These are phyloP conservation scores for Bathelium albidoporum DNA, from an alignment of 495 filamentous ascomycete species.

Conservation along the genomic window DNA sequence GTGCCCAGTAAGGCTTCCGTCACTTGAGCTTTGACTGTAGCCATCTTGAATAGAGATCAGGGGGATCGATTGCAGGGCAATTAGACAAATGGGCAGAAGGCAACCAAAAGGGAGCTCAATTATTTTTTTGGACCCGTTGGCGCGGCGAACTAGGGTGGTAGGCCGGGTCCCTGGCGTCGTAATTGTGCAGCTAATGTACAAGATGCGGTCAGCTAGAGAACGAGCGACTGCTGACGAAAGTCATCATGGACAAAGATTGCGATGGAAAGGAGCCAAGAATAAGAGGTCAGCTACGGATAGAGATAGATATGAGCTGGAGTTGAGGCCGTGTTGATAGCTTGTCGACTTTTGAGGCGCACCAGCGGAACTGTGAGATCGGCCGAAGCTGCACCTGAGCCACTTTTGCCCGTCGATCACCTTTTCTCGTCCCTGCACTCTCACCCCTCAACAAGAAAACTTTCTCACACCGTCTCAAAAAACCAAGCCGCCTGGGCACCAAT, in stretches of 20 bases:
- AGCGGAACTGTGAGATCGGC: not conserved
- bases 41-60: conserved; percentile 11
- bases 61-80: not conserved
- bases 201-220: not conserved
- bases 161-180: not conserved
- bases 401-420: not conserved
- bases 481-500: not conserved
- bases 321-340: not conserved
- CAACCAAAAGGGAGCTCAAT: not conserved
- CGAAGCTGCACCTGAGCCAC: not conserved
- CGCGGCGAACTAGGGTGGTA: not conserved
- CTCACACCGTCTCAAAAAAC: not conserved
- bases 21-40: conserved; percentile 27
- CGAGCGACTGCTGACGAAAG: not conserved
- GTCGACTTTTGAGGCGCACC: not conserved
- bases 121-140: conserved; percentile 1
- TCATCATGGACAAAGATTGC: not conserved
- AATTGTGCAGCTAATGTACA: not conserved
- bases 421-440: not conserved
- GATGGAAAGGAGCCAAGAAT: not conserved
- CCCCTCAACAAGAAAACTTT: not conserved
- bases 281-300: not conserved
- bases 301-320: not conserved
- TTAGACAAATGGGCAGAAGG: not conserved
- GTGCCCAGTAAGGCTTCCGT: conserved; percentile 32